Conservation (phyloP, 768 basidiomycete species). For the Boletus reticulatus region DNA sequence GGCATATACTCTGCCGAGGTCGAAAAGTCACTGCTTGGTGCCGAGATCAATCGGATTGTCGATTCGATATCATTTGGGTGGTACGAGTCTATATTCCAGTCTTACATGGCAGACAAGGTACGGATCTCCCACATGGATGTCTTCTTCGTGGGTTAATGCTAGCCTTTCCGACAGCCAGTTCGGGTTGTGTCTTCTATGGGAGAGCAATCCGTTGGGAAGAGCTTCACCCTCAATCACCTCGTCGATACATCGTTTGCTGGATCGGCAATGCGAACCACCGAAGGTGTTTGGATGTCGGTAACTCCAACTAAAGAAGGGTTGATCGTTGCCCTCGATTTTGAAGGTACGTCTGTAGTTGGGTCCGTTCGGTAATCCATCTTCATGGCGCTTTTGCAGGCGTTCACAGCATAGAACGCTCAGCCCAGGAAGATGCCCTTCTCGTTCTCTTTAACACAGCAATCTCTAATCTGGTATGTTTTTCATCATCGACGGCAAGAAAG, state of each 20-base stretch:
- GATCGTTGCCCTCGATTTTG: constrained; percentile 64
- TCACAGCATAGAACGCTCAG: constrained; percentile 60
- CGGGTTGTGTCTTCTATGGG: constrained; percentile 69
- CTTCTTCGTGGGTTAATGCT: neutral
- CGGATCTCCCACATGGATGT: neutral
- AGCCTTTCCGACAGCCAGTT: constrained; percentile 41
- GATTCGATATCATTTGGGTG: constrained; percentile 59
- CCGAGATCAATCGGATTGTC: constrained; percentile 54
- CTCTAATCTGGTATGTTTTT: constrained; percentile 51
- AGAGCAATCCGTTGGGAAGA: constrained; percentile 65
- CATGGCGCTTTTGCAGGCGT: constrained; percentile 41
- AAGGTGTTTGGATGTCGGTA: constrained; percentile 67
- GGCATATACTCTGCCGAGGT: constrained; percentile 47
- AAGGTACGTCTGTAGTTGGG: constrained; percentile 38
- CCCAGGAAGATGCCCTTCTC: constrained; percentile 61
- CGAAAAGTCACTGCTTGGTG: constrained; percentile 55
- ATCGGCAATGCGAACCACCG: constrained; percentile 61
- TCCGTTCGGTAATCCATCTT: neutral
- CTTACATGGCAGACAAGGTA: constrained; percentile 59
- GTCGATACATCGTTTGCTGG: constrained; percentile 65
- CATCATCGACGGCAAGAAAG: neutral
- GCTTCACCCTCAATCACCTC: constrained; percentile 57
- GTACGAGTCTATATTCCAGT: constrained; percentile 64
- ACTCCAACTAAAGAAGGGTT: constrained; percentile 55
- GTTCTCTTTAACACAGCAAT: constrained; percentile 66